These are phyloP conservation scores for Alnus rubra DNA, from an alignment of 306 rosid species.

Conservation along the genomic window DNA sequence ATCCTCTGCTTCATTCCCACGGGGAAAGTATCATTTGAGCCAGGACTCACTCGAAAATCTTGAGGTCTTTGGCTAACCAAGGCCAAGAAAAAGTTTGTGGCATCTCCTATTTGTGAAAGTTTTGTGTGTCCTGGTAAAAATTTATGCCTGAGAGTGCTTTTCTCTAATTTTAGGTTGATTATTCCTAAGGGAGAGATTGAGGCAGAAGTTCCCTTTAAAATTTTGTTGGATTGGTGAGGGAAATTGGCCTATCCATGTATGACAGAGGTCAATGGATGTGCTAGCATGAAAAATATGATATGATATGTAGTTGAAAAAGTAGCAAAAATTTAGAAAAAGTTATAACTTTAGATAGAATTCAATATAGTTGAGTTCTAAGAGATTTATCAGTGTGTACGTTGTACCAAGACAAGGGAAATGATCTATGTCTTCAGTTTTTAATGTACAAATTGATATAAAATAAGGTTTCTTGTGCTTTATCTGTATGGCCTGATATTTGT, in stretches of 20 bases:
- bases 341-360: background rate
- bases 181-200: background rate
- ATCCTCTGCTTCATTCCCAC: too few relatives aligned
- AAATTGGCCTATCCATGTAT: background rate
- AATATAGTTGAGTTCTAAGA: background rate
- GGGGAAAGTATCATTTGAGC: too few relatives aligned
- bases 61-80: background rate
- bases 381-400: background rate
- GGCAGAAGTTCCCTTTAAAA: background rate
- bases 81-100: background rate
- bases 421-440: background rate
- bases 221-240: background rate
- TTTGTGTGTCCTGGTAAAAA: background rate
- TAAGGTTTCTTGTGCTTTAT: background rate
- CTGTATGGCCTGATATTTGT: background rate
- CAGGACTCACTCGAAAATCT: too few relatives aligned
- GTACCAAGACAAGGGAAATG: background rate
- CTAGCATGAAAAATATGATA: background rate
- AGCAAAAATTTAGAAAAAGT: background rate
- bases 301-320: background rate
- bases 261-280: background rate
- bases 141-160: background rate
- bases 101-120: background rate
- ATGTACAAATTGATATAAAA: background rate
- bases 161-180: background rate